Evolutionary conservation across 2,329 filamentous ascomycete species (phyloP).

Genomic region (Cladorrhinum sp.): DNA sequence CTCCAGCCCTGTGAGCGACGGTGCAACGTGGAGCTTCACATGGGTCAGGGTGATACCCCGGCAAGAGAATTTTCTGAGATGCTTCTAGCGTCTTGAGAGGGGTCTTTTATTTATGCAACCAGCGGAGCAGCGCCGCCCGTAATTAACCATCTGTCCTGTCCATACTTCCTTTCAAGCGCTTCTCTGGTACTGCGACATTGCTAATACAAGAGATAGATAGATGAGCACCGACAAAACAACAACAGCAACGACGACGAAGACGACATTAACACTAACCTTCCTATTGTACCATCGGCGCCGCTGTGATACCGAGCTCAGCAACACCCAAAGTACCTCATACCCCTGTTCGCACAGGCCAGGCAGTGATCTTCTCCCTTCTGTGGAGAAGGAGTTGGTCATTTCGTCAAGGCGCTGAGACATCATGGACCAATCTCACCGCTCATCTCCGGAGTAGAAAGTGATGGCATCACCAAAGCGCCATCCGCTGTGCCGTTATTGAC

Average conservation of each 20-base stretch:
- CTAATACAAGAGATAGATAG: not conserved
- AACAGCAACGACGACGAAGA: not conserved
- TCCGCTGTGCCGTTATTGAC: not conserved
- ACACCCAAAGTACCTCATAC: not conserved
- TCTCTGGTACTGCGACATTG: not conserved
- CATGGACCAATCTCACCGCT: not conserved
- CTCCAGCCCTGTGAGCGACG: constrained; percentile 8
- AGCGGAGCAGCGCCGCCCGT: not conserved
- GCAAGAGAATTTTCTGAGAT: constrained; percentile 18
- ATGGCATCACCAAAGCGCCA: constrained; percentile 4
- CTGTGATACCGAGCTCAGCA: not conserved
- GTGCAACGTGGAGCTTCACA: not conserved
- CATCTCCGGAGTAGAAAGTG: constrained; percentile 1
- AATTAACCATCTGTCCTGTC: not conserved
- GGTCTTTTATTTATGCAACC: not conserved
- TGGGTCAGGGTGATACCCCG: constrained; percentile 4
- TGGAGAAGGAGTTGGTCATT: not conserved
- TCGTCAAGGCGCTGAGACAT: not conserved
- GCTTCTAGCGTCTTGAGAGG: constrained; percentile 16
- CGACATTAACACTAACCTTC: not conserved
- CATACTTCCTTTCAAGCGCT: not conserved
- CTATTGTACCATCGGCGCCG: not conserved
- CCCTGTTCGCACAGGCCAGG: not conserved
- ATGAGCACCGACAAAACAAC: not conserved
- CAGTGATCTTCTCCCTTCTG: not conserved